phyloP scores from a whole-genome alignment of 2,329 filamentous ascomycete species.

The Gyromitra esculenta region DNA sequence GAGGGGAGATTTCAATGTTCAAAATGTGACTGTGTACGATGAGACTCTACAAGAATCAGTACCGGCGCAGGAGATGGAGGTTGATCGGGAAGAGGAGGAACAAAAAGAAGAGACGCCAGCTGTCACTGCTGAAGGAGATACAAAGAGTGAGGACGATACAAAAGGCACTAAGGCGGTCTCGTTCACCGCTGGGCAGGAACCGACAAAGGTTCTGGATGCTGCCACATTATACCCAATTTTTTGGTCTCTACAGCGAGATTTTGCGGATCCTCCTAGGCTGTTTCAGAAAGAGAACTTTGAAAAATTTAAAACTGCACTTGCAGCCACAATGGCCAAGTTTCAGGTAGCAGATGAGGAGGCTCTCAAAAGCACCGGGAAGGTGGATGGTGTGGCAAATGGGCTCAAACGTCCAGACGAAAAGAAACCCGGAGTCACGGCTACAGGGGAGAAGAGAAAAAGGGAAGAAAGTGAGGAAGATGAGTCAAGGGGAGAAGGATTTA shows the following conservation, averaged over 20 bases:
- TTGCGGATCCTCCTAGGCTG: constrained; percentile 85
- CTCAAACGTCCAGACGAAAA: constrained; percentile 70
- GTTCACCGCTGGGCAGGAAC: constrained; percentile 59
- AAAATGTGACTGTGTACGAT: constrained; percentile 91
- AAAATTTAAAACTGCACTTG: constrained; percentile 71
- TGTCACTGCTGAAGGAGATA: constrained; percentile 57
- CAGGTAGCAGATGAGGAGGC: constrained; percentile 73
- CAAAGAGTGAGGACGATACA: constrained; percentile 58
- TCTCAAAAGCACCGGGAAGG: constrained; percentile 61
- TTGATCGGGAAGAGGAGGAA: constrained; percentile 70
- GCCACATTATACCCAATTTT: constrained; percentile 87
- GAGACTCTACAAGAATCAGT: constrained; percentile 61
- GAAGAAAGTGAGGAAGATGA: constrained; percentile 67
- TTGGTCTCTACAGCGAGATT: constrained; percentile 90
- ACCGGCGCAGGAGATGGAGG: constrained; percentile 46
- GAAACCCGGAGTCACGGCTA: constrained; percentile 62
- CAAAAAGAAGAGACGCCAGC: constrained; percentile 60
- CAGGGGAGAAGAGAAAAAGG: constrained; percentile 76
- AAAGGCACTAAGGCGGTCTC: constrained; percentile 63
- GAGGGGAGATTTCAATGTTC: constrained; percentile 91
- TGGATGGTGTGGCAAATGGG: constrained; percentile 35
- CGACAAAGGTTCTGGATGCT: constrained; percentile 69
- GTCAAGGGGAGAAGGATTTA: constrained; percentile 72
- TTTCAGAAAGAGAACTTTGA: constrained; percentile 77
- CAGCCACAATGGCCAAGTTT: constrained; percentile 77